Evolutionary conservation across 352 stramenopile species (phyloP).

Genomic region (Globisporangium acanthophoron): DNA sequence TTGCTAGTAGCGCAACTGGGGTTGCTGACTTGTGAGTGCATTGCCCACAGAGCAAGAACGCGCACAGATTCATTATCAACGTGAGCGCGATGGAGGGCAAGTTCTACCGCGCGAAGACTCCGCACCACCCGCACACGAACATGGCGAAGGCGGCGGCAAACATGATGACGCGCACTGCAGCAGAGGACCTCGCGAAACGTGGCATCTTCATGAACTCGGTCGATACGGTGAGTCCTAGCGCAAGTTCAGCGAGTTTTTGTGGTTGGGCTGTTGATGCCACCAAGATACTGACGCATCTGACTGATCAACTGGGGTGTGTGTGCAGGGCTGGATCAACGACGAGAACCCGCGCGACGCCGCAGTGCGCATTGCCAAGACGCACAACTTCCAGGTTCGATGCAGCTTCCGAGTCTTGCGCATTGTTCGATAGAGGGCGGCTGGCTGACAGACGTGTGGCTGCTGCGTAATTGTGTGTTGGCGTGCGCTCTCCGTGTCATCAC

Average conservation of each 20-base stretch:
- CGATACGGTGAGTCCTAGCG: slow-evolving; percentile 83
- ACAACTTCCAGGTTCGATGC: slow-evolving; percentile 87
- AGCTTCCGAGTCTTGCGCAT: background rate
- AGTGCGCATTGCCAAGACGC: slow-evolving; percentile 81
- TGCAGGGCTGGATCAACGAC: slow-evolving; percentile 95
- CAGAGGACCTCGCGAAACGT: slow-evolving; percentile 83
- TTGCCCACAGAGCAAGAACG: slow-evolving; percentile 31
- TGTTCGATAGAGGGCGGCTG: background rate
- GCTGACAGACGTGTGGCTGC: too few relatives aligned
- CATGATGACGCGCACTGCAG: slow-evolving; percentile 93
- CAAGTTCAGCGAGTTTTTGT: too few relatives aligned
- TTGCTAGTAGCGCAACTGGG: background rate
- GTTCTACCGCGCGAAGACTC: slow-evolving; percentile 93
- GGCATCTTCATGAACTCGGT: slow-evolving; percentile 95
- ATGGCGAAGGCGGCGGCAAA: slow-evolving; percentile 96
- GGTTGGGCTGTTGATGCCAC: background rate
- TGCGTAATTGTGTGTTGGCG: background rate
- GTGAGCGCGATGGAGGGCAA: slow-evolving; percentile 96
- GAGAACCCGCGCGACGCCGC: slow-evolving; percentile 93
- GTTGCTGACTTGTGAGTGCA: background rate
- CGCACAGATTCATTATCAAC: slow-evolving; percentile 87
- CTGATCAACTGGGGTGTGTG: background rate
- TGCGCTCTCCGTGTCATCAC: background rate
- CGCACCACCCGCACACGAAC: slow-evolving; percentile 94
- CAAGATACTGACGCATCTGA: background rate